A percentile compares a stretch with the other conserved stretches of the same genome.
These are phyloP conservation scores for Penicillium cinerascens DNA, from an alignment of 495 filamentous ascomycete species.

Conservation along the genomic window DNA sequence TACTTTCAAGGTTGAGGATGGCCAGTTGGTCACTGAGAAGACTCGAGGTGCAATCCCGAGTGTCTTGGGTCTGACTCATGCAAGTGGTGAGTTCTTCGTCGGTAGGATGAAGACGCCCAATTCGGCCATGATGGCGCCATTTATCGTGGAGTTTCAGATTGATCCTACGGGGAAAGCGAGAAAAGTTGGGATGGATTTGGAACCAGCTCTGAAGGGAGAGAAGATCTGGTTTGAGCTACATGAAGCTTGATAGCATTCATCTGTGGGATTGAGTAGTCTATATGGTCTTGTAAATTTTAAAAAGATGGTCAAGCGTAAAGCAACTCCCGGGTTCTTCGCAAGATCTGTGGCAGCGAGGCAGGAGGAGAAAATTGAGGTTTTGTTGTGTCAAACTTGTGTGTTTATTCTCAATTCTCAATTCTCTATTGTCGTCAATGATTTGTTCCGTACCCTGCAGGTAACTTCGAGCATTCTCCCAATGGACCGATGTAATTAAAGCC, in stretches of 20 bases:
- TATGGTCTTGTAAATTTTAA: too few species aligned
- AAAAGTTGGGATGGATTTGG: conserved; percentile 28
- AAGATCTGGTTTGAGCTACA: conserved; percentile 25
- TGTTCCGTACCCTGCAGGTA: too few species aligned
- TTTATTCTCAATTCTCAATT: too few species aligned
- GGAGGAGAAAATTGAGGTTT: too few species aligned
- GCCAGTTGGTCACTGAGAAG: not conserved
- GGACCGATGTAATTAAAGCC: too few species aligned
- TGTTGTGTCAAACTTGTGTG: too few species aligned
- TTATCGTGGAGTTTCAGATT: conserved; percentile 35
- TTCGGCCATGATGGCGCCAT: not conserved
- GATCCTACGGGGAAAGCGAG: conserved; percentile 29
- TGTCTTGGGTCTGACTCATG: conserved; percentile 5
- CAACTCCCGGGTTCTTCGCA: too few species aligned
- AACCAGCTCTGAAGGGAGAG: conserved; percentile 28
- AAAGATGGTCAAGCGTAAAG: too few species aligned
- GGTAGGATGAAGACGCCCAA: conserved; percentile 2
- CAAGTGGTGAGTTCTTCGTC: conserved; percentile 17
- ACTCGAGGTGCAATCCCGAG: conserved; percentile 1
- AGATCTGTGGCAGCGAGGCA: too few species aligned
- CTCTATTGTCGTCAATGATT: too few species aligned
- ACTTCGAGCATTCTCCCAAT: too few species aligned
- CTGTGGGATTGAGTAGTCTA: not conserved
- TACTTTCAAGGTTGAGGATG: not conserved
- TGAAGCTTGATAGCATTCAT: not conserved